Conservation (phyloP, 2,329 filamentous ascomycete genomes). For the Monosporascus sp. region DNA sequence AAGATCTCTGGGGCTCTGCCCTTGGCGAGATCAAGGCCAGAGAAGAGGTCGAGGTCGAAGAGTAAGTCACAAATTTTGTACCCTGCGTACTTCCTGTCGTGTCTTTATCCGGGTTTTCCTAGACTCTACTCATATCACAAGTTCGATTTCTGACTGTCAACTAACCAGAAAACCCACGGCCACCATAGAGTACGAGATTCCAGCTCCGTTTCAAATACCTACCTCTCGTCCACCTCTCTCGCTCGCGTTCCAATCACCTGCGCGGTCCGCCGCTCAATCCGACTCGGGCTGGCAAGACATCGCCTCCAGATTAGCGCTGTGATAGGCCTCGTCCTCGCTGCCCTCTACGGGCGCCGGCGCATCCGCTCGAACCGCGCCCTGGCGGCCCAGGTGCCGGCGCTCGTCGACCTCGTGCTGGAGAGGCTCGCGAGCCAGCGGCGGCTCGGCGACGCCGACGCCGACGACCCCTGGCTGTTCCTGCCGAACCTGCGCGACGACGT, state of each 20-base stretch:
- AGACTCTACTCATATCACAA: slow-evolving; percentile 15
- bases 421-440: slow-evolving; percentile 80
- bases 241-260: slow-evolving; percentile 84
- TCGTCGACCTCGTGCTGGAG: slow-evolving; percentile 82
- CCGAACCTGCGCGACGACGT: slow-evolving; percentile 90
- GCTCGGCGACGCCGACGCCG: slow-evolving; percentile 61
- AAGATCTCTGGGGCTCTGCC: slow-evolving; percentile 76
- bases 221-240: slow-evolving; percentile 82
- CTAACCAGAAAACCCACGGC: slow-evolving; percentile 81
- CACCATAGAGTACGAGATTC: slow-evolving; percentile 67
- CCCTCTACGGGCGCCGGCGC: slow-evolving; percentile 60
- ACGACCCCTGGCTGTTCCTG: slow-evolving; percentile 78
- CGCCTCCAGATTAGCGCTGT: slow-evolving; percentile 74
- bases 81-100: not conserved
- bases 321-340: slow-evolving; percentile 42
- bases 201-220: slow-evolving; percentile 55
- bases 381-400: slow-evolving; percentile 68
- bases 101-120: too few relatives aligned
- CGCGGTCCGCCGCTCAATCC: slow-evolving; percentile 71
- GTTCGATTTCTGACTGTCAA: slow-evolving; percentile 34
- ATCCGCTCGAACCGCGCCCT: slow-evolving; percentile 61
- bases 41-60: slow-evolving; percentile 54
- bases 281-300: slow-evolving; percentile 80
- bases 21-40: slow-evolving; percentile 64
- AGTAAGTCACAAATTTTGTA: slow-evolving; percentile 45